Base-by-base conservation (phyloP, 2,329 filamentous ascomycete species). In the Monilinia aucupariae region DNA sequence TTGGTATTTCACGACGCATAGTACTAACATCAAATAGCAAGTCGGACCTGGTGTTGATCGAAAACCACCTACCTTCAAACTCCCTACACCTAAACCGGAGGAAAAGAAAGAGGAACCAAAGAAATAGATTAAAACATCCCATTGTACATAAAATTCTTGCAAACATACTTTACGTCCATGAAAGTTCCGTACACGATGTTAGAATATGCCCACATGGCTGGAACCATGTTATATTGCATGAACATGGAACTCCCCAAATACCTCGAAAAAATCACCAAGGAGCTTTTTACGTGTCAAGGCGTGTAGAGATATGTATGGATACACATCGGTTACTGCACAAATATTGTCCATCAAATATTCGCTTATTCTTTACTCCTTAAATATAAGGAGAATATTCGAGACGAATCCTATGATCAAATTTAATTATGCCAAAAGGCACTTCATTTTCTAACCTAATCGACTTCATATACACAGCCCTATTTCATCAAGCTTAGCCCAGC, bases 51-150 rank as follows among this genome's bases (percentile, higher is more conserved):
- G 93, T 71, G 78, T 85, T 62, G 86, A 96, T 77, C 84, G 85
- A 75, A 96, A 83, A 73, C 93, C 93, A 34, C 90, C 94, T 73
- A 82, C 78, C 75, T 97, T 97, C 82, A 96, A 96, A 80, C 82
- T 99, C 67, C 94, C 96, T 34, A 96, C 90, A 55, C 90, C 94
- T 60, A 96, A 97, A 81, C 93, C 94, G 5, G 94, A 99, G 79
- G 88, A 91, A 73, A 91, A 91, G 81, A 87, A 89, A 76, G 90
- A 92, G 76, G 90, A 93, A 78, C 85, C 89, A 72, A 96, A 97
- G 88, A 96, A 97, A 82, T 93, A 91, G 66, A 70, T 56, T 64
- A 32, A 15, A 64, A 62, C 47, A 59, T 59, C 59, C 52, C 37
- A 63, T 64, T 73, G 70, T 73, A 72, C 66, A 72, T 72, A 71